Conservation (phyloP, 768 basidiomycete species). For the Boletus pseudo-olivaceus region DNA sequence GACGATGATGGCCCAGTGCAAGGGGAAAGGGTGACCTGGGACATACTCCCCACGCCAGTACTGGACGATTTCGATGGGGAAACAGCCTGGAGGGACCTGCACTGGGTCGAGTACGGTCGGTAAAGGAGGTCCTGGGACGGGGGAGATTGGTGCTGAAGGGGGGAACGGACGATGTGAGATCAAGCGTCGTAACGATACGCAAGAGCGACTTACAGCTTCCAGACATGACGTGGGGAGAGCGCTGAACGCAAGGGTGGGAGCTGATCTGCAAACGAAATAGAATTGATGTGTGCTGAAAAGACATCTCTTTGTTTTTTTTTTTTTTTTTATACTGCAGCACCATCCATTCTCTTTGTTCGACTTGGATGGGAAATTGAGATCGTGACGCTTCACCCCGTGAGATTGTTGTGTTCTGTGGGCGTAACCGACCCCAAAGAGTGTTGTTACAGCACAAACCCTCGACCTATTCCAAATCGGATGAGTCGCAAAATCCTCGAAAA, state of each 20-base stretch:
- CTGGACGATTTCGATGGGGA: constrained; percentile 26
- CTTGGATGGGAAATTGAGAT: neutral
- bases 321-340: constrained; percentile 1
- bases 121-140: neutral
- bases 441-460: too few species aligned
- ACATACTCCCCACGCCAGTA: constrained; percentile 28
- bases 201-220: neutral
- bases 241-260: neutral
- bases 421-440: too few species aligned
- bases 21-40: constrained; percentile 10
- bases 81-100: constrained; percentile 11
- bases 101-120: constrained; percentile 15
- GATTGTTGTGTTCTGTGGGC: neutral
- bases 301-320: neutral
- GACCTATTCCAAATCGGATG: too few species aligned
- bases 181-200: neutral
- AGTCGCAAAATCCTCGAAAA: too few species aligned
- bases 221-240: neutral
- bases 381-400: neutral
- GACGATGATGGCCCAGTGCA: constrained; percentile 29
- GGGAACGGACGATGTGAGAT: constrained; percentile 4
- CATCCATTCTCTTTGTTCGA: neutral
- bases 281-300: neutral
- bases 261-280: neutral
- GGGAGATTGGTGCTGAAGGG: neutral